Percentiles rank a stretch among this genome's conserved stretches.
phyloP scores from a whole-genome alignment of 1,284 basidiomycete genomes.

The Cutaneotrichosporon daszewskae region DNA sequence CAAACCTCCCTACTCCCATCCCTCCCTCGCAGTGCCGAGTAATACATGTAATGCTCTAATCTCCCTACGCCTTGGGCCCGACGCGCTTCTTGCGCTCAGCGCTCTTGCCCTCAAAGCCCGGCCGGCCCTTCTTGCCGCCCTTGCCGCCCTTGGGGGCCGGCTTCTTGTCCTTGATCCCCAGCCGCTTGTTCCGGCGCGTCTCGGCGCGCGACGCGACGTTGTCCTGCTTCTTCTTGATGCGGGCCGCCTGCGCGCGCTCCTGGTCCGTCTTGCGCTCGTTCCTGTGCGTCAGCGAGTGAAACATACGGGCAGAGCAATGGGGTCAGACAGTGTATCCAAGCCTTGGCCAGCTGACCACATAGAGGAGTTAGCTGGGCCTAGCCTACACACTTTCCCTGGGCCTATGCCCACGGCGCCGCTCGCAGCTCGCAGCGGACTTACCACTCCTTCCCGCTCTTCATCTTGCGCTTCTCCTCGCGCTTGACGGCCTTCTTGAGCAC shows the following conservation, averaged over 20 bases:
- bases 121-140: slow-evolving; percentile 1
- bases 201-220: slow-evolving; percentile 80
- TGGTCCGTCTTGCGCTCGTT: slow-evolving; percentile 74
- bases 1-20: no score
- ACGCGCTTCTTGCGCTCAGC: no score
- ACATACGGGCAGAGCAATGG: no score
- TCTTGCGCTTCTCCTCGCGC: slow-evolving; percentile 79
- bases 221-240: slow-evolving; percentile 79
- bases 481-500: slow-evolving; percentile 84
- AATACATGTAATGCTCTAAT: no score
- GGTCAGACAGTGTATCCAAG: no score
- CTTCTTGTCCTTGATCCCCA: slow-evolving; percentile 55
- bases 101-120: background rate
- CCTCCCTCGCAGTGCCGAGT: no score
- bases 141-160: background rate
- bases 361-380: no score
- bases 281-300: slow-evolving; percentile 54
- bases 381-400: no score
- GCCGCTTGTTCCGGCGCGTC: slow-evolving; percentile 66
- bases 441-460: slow-evolving; percentile 76
- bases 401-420: no score
- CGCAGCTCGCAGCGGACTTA: no score
- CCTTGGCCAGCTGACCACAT: no score
- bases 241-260: slow-evolving; percentile 64
- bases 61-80: no score